Percentiles rank a stretch among this genome's conserved stretches.
These are phyloP conservation scores for Chlorociboria aeruginascens DNA, from an alignment of 495 filamentous ascomycete species.

Conservation along the genomic window DNA sequence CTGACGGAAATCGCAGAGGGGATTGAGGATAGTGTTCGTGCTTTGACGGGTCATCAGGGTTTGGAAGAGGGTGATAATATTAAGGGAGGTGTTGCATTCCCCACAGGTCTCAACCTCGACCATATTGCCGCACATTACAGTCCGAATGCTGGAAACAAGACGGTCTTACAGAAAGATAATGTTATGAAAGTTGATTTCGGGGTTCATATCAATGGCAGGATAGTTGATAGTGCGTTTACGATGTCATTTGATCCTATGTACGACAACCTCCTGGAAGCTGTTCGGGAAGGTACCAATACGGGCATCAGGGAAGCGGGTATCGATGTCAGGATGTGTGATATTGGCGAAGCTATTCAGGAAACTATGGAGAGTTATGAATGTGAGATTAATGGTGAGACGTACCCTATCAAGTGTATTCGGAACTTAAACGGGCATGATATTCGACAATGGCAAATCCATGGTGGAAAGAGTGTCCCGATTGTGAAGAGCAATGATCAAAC, in stretches of 20 bases:
- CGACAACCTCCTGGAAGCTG: conserved; percentile 69
- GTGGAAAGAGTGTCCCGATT: conserved; percentile 80
- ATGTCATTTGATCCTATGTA: conserved; percentile 78
- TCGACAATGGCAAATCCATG: conserved; percentile 75
- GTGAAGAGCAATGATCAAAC: conserved; percentile 69
- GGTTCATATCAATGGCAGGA: conserved; percentile 80
- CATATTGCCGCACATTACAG: conserved; percentile 84
- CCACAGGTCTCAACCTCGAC: conserved; percentile 76
- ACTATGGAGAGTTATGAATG: conserved; percentile 85
- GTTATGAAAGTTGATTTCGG: conserved; percentile 94
- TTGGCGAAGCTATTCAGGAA: conserved; percentile 71
- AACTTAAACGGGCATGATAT: conserved; percentile 89
- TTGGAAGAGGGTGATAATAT: conserved; percentile 69
- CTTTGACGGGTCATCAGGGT: conserved; percentile 65
- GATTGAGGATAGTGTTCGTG: conserved; percentile 76
- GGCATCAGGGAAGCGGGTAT: conserved; percentile 78
- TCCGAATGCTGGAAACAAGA: conserved; percentile 85
- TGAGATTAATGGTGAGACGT: conserved; percentile 61
- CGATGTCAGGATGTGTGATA: conserved; percentile 65
- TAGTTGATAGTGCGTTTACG: conserved; percentile 90
- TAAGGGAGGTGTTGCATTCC: conserved; percentile 79
- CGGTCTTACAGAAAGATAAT: conserved; percentile 65
- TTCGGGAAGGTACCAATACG: conserved; percentile 78
- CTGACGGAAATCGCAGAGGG: conserved; percentile 74
- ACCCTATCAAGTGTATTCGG: conserved; percentile 75